These are phyloP conservation scores for Pseudonitzschia multiseries DNA, from an alignment of 108 stramenopile species.

Conservation along the genomic window DNA sequence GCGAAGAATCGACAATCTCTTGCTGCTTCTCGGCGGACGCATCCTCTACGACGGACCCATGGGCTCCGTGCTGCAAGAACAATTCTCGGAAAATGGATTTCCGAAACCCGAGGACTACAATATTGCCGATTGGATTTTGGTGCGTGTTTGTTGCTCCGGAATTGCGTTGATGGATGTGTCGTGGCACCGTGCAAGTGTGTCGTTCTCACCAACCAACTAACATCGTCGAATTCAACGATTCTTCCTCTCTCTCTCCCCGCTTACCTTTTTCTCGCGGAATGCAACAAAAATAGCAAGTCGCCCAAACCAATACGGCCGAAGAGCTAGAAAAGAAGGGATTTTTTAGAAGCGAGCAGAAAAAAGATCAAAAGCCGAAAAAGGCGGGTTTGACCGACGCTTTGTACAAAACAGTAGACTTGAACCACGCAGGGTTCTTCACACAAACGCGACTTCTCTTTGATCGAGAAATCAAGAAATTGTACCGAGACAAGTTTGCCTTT, in stretches of 20 bases:
- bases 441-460: constrained; percentile 38
- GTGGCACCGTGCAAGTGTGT: too few species aligned
- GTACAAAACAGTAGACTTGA: constrained; percentile 31
- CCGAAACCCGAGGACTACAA: constrained; percentile 68
- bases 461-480: constrained; percentile 42
- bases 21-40: constrained; percentile 51
- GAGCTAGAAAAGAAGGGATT: constrained; percentile 40
- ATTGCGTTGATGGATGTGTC: background rate
- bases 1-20: constrained; percentile 49
- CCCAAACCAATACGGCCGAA: constrained; percentile 45
- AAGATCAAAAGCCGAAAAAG: constrained; percentile 14
- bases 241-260: background rate
- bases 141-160: constrained; percentile 34
- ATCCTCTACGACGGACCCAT: constrained; percentile 57
- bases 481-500: constrained; percentile 54
- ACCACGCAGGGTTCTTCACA: constrained; percentile 36
- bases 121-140: constrained; percentile 75
- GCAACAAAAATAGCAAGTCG: constrained; percentile 27
- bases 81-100: constrained; percentile 35
- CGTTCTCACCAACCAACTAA: background rate
- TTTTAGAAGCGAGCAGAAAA: constrained; percentile 22
- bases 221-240: background rate
- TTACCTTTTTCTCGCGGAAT: background rate
- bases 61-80: constrained; percentile 36
- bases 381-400: constrained; percentile 12